Percentiles rank a stretch among this genome's conserved stretches.
Conservation (phyloP, 495 filamentous ascomycete genomes). For the Sabuloglossum arenarium region DNA sequence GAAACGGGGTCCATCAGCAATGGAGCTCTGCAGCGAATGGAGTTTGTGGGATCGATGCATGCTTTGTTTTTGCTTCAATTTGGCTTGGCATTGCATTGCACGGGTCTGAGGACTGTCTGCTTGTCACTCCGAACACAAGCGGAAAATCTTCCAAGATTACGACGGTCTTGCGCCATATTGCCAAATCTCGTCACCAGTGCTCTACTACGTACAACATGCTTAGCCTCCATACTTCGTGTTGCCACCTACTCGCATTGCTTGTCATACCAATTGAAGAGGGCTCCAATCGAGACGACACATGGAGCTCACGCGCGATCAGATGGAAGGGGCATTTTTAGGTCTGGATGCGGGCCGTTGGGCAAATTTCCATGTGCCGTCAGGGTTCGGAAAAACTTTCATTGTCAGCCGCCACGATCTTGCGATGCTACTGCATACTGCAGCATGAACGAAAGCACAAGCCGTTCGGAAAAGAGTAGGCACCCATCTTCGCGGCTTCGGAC, state of each 20-base stretch:
- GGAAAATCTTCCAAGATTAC: not conserved
- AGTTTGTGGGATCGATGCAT: not conserved
- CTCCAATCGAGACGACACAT: not conserved
- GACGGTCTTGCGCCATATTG: not conserved
- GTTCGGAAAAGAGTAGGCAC: not conserved
- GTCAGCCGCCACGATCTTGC: not conserved
- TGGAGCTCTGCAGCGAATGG: too few relatives aligned
- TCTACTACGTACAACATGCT: not conserved
- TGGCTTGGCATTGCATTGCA: not conserved
- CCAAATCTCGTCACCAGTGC: not conserved
- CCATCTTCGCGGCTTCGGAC: not conserved
- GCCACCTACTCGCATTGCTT: too few relatives aligned
- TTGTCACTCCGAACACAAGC: not conserved
- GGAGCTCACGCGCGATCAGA: not conserved
- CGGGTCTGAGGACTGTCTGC: too few relatives aligned
- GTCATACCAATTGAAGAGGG: too few relatives aligned
- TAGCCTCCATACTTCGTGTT: too few relatives aligned
- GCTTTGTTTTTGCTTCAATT: not conserved
- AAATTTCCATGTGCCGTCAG: not conserved
- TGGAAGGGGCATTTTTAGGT: not conserved
- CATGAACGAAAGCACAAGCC: not conserved
- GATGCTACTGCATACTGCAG: not conserved
- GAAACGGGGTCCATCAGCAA: too few relatives aligned
- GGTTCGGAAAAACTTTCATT: slow-evolving; percentile 1
- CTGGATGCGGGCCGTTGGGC: not conserved